A percentile compares a stretch with the other conserved stretches of the same genome.
phyloP scores from a whole-genome alignment of 768 basidiomycete species.

The Amyloporia xantha region DNA sequence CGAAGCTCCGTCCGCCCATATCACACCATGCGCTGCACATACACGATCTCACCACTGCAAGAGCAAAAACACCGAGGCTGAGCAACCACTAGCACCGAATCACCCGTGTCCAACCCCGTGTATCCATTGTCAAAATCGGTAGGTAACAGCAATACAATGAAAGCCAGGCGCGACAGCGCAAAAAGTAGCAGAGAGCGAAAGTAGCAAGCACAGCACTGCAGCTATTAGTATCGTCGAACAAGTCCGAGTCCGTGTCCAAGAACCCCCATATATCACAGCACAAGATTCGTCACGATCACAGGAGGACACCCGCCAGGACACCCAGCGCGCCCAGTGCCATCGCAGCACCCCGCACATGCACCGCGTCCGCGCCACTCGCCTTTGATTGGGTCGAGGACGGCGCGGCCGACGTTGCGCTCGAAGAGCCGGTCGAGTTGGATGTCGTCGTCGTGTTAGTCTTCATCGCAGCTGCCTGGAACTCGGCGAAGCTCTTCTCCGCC shows the following conservation, averaged over 20 bases:
- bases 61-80: too few species aligned
- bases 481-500: slow-evolving; percentile 37
- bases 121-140: not conserved
- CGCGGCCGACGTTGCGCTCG: slow-evolving; percentile 10
- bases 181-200: not conserved
- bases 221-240: not conserved
- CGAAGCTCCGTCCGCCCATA: too few species aligned
- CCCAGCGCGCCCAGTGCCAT: slow-evolving; percentile 16
- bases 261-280: too few species aligned
- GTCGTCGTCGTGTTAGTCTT: not conserved
- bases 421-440: not conserved
- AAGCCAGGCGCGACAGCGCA: slow-evolving; percentile 3
- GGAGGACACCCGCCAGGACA: slow-evolving; percentile 17
- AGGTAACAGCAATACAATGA: slow-evolving; percentile 1
- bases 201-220: slow-evolving; percentile 5
- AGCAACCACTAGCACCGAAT: too few species aligned
- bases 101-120: not conserved
- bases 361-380: slow-evolving; percentile 21
- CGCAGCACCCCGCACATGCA: slow-evolving; percentile 28
- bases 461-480: slow-evolving; percentile 31
- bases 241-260: not conserved
- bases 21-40: too few species aligned
- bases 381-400: slow-evolving; percentile 10
- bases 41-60: too few species aligned
- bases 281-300: slow-evolving; percentile 8